phyloP scores from a whole-genome alignment of 2,329 filamentous ascomycete genomes.

The Claviceps purpurea region DNA sequence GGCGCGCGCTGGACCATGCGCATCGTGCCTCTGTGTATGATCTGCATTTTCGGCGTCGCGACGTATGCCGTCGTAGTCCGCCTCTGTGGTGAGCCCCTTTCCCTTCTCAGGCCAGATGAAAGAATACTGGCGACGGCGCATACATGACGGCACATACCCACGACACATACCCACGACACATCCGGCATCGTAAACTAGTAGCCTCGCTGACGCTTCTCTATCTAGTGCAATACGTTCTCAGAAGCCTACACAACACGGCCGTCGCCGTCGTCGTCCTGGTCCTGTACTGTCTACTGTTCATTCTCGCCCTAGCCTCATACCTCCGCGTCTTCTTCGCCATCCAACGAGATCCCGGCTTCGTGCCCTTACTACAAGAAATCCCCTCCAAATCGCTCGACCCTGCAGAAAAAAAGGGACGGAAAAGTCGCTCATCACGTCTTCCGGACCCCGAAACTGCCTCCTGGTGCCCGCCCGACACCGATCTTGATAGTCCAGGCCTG shows the following conservation, averaged over 20 bases:
- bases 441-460: slow-evolving; percentile 16
- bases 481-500: slow-evolving; percentile 51
- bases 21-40: slow-evolving; percentile 56
- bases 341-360: slow-evolving; percentile 56
- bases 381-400: slow-evolving; percentile 4
- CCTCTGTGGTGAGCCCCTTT: not conserved
- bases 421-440: slow-evolving; percentile 4
- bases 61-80: slow-evolving; percentile 53
- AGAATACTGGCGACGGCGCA: not conserved
- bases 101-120: not conserved
- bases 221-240: slow-evolving; percentile 55
- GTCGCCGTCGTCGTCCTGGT: slow-evolving; percentile 57
- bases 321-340: slow-evolving; percentile 57
- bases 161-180: not conserved
- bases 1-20: slow-evolving; percentile 27
- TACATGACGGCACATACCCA: not conserved
- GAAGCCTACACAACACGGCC: slow-evolving; percentile 30
- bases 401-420: slow-evolving; percentile 3
- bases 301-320: slow-evolving; percentile 55
- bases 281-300: slow-evolving; percentile 58
- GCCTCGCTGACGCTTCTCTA: not conserved
- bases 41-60: slow-evolving; percentile 52
- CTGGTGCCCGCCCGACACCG: slow-evolving; percentile 27
- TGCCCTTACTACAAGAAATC: slow-evolving; percentile 41
- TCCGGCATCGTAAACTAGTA: too few relatives aligned